Evolutionary conservation across 768 basidiomycete species (phyloP).

Genomic region (Leccinum broughii): DNA sequence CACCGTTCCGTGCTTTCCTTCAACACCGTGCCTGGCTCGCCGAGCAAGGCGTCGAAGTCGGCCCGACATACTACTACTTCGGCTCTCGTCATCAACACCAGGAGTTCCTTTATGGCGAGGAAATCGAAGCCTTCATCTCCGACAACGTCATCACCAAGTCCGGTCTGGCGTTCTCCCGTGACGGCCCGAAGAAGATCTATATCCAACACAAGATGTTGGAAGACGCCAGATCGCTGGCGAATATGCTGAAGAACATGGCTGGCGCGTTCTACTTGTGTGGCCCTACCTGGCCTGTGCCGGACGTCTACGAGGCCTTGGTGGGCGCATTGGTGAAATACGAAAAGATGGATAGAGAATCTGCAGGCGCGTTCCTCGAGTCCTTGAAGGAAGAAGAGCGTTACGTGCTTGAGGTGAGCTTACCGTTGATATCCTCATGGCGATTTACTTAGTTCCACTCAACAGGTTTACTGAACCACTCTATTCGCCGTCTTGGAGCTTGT

Average conservation of each 20-base stretch:
- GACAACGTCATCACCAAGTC: slow-evolving; percentile 85
- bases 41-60: slow-evolving; percentile 74
- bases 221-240: slow-evolving; percentile 74
- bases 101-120: slow-evolving; percentile 96
- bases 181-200: slow-evolving; percentile 90
- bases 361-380: slow-evolving; percentile 81
- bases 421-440: not conserved
- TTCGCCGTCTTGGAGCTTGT: not conserved
- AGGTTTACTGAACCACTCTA: slow-evolving; percentile 25
- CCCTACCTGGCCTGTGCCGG: slow-evolving; percentile 99
- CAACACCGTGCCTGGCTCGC: slow-evolving; percentile 89
- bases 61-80: slow-evolving; percentile 97
- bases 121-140: slow-evolving; percentile 90
- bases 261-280: slow-evolving; percentile 97
- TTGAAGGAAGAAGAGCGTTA: slow-evolving; percentile 97
- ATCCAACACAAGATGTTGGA: slow-evolving; percentile 99
- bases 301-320: slow-evolving; percentile 92
- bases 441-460: slow-evolving; percentile 3
- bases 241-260: slow-evolving; percentile 67
- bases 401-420: slow-evolving; percentile 72
- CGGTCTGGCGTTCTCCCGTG: slow-evolving; percentile 96
- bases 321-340: slow-evolving; percentile 75
- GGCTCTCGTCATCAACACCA: slow-evolving; percentile 94
- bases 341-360: slow-evolving; percentile 59
- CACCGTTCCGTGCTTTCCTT: slow-evolving; percentile 98